Evolutionary conservation across 1,284 basidiomycete species (phyloP).

Genomic region (Ceratobasidium sp.): DNA sequence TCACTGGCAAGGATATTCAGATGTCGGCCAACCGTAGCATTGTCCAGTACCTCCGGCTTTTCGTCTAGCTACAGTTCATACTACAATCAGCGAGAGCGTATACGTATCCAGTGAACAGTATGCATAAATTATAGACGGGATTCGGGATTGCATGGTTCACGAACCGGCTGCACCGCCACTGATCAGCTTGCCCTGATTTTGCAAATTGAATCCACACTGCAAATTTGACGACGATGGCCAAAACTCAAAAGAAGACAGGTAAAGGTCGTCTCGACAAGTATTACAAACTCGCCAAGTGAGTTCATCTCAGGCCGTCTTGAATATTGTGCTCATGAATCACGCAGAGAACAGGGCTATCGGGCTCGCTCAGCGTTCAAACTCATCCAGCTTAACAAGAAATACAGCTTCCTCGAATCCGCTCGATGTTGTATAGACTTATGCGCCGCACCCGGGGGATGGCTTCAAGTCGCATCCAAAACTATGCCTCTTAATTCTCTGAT

Average conservation of each 20-base stretch:
- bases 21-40: too few species aligned
- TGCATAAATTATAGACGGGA: too few species aligned
- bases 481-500: slow-evolving; percentile 97
- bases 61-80: too few species aligned
- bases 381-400: slow-evolving; percentile 99
- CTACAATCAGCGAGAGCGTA: too few species aligned
- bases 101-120: too few species aligned
- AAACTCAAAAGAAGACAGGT: slow-evolving; percentile 88
- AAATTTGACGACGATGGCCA: slow-evolving; percentile 68
- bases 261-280: slow-evolving; percentile 97
- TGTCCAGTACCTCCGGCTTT: too few species aligned
- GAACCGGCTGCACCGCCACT: slow-evolving; percentile 2
- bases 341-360: slow-evolving; percentile 96
- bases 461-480: slow-evolving; percentile 98
- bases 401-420: slow-evolving; percentile 89
- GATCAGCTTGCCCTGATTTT: slow-evolving; percentile 6
- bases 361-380: slow-evolving; percentile 99
- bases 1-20: too few species aligned
- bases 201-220: neutral
- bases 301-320: slow-evolving; percentile 45
- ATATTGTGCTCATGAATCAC: slow-evolving; percentile 44
- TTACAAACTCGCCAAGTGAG: slow-evolving; percentile 91
- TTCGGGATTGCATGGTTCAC: too few species aligned
- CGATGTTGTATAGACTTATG: slow-evolving; percentile 98
- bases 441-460: slow-evolving; percentile 99